Conservation (phyloP, 306 rosid species). For the Acacia crassicarpa region DNA sequence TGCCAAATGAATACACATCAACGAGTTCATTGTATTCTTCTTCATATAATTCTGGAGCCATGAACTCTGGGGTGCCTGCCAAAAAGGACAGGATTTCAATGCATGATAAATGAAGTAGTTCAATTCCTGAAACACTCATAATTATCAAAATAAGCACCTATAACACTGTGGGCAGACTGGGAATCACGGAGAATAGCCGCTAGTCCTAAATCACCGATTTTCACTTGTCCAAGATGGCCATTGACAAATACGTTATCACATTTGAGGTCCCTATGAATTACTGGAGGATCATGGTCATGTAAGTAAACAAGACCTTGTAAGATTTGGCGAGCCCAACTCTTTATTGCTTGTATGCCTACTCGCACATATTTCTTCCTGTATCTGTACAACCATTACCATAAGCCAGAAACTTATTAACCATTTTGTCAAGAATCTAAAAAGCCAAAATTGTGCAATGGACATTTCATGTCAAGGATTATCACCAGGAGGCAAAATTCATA, state of each 20-base stretch:
- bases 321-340: constrained; percentile 81
- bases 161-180: constrained; percentile 80
- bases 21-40: constrained; percentile 92
- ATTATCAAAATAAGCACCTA: constrained; percentile 50
- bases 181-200: constrained; percentile 80
- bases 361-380: constrained; percentile 68
- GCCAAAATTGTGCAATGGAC: background rate
- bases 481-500: background rate
- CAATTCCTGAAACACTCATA: background rate
- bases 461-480: background rate
- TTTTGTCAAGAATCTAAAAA: constrained; percentile 1
- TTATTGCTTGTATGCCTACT: constrained; percentile 64
- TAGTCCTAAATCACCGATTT: constrained; percentile 88
- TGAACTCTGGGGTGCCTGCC: constrained; percentile 91
- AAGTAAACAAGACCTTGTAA: constrained; percentile 75
- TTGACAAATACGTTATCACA: constrained; percentile 87
- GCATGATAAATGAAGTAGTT: constrained; percentile 1
- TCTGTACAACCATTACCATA: constrained; percentile 42
- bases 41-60: constrained; percentile 93
- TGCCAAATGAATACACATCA: constrained; percentile 92
- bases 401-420: constrained; percentile 17
- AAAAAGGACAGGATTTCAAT: background rate
- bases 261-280: constrained; percentile 88
- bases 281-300: constrained; percentile 83
- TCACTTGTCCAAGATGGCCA: constrained; percentile 95